Evolutionary conservation across 73 alveolate species (phyloP), one percentile per base, ranked within the genome.

Genomic region (Paramecium sexaurelia): DNA sequence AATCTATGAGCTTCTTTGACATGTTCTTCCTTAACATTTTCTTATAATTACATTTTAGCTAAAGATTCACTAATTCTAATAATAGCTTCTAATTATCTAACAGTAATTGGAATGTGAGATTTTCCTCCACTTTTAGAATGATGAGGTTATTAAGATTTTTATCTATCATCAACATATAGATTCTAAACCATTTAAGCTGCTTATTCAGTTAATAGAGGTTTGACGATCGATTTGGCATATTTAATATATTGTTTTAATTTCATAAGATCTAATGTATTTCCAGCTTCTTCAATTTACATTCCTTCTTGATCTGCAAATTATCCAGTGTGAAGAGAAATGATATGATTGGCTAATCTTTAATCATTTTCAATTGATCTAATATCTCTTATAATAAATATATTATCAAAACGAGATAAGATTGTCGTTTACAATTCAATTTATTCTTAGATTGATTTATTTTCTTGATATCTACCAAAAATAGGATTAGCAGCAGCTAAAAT

Each of bases 401-500:
- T 95, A 93, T 99, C 99, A 94, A 99, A 99, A 71, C 99, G 94
- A 40, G 99, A 98, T 75, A 99, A 96, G 88, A 99, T 99, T 15
- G 99, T 98, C 29, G 99, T 97, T 91, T 99, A 96, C 93, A 99
- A 97, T 86, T 99, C 99, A 86, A 99, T 98, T 94, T 99, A 98
- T 85, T 97, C 99, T 43, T 97, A 98, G 9, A 99, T 97, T n/a
- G 96, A 96, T 94, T 97, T 97, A 29, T 97, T 85, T 91, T 99
- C 99, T 71, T 99, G 99, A 93, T 98, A 98, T 86, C 99, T 95
- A 3, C 99, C 99, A 94, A 97, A 97, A 8, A 98, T 96, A n/a
- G 99, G 99, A 84, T 99, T 99, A 29, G 99, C 99, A 10, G 99
- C 99, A 3, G 99, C 99, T 55, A 99, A 93, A 26, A 99, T 99